Base-by-base conservation (phyloP, 164 flowering plant species). In the Umbellularia californica region DNA sequence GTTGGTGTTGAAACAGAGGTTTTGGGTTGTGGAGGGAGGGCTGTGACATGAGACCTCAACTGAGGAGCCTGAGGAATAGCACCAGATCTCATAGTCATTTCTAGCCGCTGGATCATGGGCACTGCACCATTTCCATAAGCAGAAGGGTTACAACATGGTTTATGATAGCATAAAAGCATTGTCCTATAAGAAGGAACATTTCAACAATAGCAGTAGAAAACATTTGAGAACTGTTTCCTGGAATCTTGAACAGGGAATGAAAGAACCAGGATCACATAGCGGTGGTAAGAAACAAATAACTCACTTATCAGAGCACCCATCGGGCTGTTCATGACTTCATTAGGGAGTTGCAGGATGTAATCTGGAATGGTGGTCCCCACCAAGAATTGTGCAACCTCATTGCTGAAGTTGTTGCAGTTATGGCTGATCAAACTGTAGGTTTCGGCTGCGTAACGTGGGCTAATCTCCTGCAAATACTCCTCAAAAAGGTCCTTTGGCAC, bases 361-460 rank as follows among this genome's bases (percentile, higher is more conserved):
- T 92, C 94, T 1, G 98, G 98, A 76, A 96, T 88, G 24, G 81
- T 77, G 13, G 72, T 73, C 33, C 97, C 92, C 58, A 94, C 97
- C 80, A 96, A 82, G 81, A 96, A 96, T 71, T 91, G 99, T 10
- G 97, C 88, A 76, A 96, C 90, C 84, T 96, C 99, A 77, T 96
- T 96, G 84, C 94, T 91, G 80, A 96, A 96, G 81, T 92, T 96
- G 84, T 96, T 96, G 86, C 99, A 96, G 72, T 96, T 96, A 77
- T 96, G 97, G 3, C 72, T 74, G 23, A 96, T 90, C 81, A 96
- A 83, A 80, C 85, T 92, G 81, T 94, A 96, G 12, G 96, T 88
- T 78, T 94, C 97, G 24, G 95, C 97, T 1, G 93, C 90, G 76
- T 90, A 94, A 1, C 93, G 89, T 2, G 97, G 90, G 68, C 92